A percentile compares a stretch with the other conserved stretches of the same genome.
phyloP scores from a whole-genome alignment of 2,329 filamentous ascomycete genomes.

The Microsporum audouinii region DNA sequence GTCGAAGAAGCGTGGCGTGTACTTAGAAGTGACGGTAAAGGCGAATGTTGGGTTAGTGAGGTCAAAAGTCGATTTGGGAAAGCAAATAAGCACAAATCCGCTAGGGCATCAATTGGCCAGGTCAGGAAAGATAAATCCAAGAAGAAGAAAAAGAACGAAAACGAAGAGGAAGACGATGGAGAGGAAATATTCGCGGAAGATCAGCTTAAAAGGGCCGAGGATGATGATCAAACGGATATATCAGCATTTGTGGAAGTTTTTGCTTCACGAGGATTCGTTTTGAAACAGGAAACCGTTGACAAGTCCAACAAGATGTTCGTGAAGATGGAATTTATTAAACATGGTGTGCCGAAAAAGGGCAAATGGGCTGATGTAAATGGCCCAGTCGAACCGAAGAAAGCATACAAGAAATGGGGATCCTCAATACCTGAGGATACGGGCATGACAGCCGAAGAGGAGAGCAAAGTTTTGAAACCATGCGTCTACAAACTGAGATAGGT shows the following conservation, averaged over 20 bases:
- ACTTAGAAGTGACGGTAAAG: slow-evolving; percentile 66
- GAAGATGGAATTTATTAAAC: slow-evolving; percentile 88
- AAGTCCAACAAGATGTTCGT: slow-evolving; percentile 97
- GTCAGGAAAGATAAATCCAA: slow-evolving; percentile 38
- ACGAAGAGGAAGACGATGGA: slow-evolving; percentile 43
- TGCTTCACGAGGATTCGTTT: slow-evolving; percentile 67
- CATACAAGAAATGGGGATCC: slow-evolving; percentile 43
- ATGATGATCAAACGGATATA: slow-evolving; percentile 68
- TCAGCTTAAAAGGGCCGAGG: slow-evolving; percentile 49
- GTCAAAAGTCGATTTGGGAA: slow-evolving; percentile 85
- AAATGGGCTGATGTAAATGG: slow-evolving; percentile 44
- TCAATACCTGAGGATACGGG: slow-evolving; percentile 47
- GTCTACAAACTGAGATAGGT: slow-evolving; percentile 77
- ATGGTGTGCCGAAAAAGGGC: slow-evolving; percentile 59
- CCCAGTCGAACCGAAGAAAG: not conserved
- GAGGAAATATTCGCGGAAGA: slow-evolving; percentile 45
- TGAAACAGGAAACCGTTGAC: slow-evolving; percentile 64
- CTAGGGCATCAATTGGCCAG: slow-evolving; percentile 18
- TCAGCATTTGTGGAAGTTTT: slow-evolving; percentile 77
- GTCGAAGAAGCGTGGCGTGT: slow-evolving; percentile 91
- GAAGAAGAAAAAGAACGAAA: slow-evolving; percentile 35
- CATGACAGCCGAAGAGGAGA: slow-evolving; percentile 48
- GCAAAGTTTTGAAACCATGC: slow-evolving; percentile 79
- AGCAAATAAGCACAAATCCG: slow-evolving; percentile 33
- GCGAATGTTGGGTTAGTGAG: slow-evolving; percentile 93